Percentiles rank a stretch among this genome's conserved stretches.
phyloP scores from a whole-genome alignment of 352 stramenopile genomes.

The Globisporangium abappressorium region DNA sequence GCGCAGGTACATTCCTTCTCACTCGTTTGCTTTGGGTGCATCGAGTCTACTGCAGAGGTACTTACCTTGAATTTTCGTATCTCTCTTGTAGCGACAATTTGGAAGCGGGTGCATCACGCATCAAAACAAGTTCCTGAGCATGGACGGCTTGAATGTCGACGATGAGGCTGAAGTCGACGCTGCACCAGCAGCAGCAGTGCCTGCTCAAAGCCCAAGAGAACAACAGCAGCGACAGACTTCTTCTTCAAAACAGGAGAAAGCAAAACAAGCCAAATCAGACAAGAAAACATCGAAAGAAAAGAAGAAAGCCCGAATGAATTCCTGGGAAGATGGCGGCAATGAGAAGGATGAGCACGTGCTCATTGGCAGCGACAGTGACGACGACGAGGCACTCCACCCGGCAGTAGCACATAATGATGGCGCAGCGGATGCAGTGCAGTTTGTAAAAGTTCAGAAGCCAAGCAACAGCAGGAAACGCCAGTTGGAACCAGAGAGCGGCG shows the following conservation, averaged over 20 bases:
- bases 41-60: neutral
- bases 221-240: neutral
- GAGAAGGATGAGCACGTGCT: conserved; percentile 32
- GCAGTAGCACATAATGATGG: neutral
- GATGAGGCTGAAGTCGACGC: conserved; percentile 1
- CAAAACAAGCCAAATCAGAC: neutral
- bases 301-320: conserved; percentile 20
- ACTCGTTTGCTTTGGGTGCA: neutral
- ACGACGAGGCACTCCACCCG: conserved; percentile 16
- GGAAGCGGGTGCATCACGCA: conserved; percentile 63
- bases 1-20: conserved; percentile 28
- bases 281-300: conserved; percentile 17
- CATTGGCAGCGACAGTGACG: conserved; percentile 34
- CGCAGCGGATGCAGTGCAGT: neutral
- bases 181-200: neutral
- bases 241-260: conserved; percentile 5
- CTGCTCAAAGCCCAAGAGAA: neutral
- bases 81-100: conserved; percentile 39
- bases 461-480: conserved; percentile 12
- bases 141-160: conserved; percentile 28
- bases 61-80: neutral
- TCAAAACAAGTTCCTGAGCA: conserved; percentile 47
- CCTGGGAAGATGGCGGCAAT: conserved; percentile 33
- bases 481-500: neutral
- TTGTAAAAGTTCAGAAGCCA: neutral